Conservation (phyloP, 768 basidiomycete genomes). For the Boletus insuetus region DNA sequence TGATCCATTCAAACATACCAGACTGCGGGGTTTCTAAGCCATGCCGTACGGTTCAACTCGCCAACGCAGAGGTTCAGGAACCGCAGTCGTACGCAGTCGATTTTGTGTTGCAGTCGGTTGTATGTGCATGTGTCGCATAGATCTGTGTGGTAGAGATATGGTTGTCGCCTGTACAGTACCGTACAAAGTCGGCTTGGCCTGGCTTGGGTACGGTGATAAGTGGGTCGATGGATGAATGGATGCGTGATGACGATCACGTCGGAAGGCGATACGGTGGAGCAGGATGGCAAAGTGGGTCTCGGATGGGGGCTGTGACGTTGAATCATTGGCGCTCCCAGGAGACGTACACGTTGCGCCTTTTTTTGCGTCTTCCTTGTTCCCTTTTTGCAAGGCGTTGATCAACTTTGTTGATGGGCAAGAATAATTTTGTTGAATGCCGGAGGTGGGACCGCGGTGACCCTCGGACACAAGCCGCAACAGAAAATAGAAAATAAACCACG, state of each 20-base stretch:
- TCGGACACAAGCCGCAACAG: too few relatives aligned
- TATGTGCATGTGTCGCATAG: not conserved
- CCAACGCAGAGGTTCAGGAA: conserved; percentile 2
- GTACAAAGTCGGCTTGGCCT: not conserved
- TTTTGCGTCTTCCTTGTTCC: too few relatives aligned
- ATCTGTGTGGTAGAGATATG: not conserved
- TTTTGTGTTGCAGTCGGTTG: not conserved
- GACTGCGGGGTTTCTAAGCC: too few relatives aligned
- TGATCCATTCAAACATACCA: too few relatives aligned
- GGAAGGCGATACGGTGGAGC: conserved; percentile 9
- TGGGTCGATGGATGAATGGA: not conserved
- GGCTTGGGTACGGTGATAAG: conserved; percentile 2
- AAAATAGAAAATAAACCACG: too few relatives aligned
- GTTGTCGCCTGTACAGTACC: too few relatives aligned
- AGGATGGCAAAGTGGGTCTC: not conserved
- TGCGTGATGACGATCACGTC: conserved; percentile 6
- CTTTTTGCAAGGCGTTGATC: too few relatives aligned
- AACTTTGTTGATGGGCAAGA: not conserved
- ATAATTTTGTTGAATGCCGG: not conserved
- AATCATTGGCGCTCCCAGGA: not conserved
- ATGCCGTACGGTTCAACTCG: not conserved
- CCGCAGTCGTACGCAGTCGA: conserved; percentile 8
- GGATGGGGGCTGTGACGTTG: not conserved
- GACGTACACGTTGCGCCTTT: not conserved
- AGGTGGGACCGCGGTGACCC: too few relatives aligned